Evolutionary conservation across 2,329 filamentous ascomycete genomes (phyloP), one percentile per base, ranked within the genome.

Genomic region (Colletotrichum tofieldiae): DNA sequence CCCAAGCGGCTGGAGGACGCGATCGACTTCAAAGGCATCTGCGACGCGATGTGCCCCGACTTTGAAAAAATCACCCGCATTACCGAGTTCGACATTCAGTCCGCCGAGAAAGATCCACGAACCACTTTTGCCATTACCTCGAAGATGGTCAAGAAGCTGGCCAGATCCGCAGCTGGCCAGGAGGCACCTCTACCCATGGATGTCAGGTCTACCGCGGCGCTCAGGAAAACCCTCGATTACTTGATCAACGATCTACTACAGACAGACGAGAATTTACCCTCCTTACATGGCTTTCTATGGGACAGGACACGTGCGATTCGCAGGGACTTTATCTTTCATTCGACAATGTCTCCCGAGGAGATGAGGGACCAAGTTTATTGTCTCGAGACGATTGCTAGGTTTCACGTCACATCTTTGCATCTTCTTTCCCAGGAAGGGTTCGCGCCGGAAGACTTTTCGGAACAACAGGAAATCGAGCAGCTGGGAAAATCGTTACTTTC

Each of bases 41-140:
- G 90, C 76, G 89, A 92, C 76, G 89, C 91, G 35, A 93, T 92
- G 91, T 93, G 91, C 73, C 91, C 91, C 6, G 89, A 92, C 74
- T 92, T 88, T 79, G 91, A 93, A 78, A 89, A 88, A 78, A 86
- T 91, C 43, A 88, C 85, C 61, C 86, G 91, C 72, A 92, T 93
- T 67, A 87, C 87, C 59, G 89, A 92, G 77, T 83, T 86, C 75
- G 89, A 92, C 72, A 85, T 91, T 29, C 86, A 88, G 74, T 81
- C 81, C 8, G 83, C 88, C 8, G 90, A 92, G 76, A 91, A 89
- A 76, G 83, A 85, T 66, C 74, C 81, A 1, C 75, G 77, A 41
- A 86, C 83, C 1, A 78, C 81, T 26, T 85, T 87, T 76, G 84
- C 89, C 5, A 83, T 84, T 26, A 87, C 86, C 0, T 77, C 81